Evolutionary conservation across 1,139 yeast genomes (phyloP).

Genomic region (Blastobotrys ciferrii): DNA sequence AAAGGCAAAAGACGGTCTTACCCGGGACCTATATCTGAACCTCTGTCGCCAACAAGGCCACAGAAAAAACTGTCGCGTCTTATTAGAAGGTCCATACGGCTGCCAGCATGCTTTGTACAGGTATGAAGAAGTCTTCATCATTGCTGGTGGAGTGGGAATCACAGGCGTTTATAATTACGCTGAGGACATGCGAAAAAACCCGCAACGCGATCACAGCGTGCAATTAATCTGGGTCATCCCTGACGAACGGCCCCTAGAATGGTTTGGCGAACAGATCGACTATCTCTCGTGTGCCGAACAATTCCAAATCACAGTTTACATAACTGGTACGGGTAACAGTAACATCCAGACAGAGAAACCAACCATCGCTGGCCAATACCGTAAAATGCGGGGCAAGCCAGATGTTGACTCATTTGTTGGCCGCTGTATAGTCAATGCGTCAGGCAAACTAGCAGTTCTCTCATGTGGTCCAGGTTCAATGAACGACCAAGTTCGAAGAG

Average conservation of each 20-base stretch:
- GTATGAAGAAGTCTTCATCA: slow-evolving; percentile 49
- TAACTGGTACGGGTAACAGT: slow-evolving; percentile 15
- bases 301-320: slow-evolving; percentile 14
- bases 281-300: slow-evolving; percentile 11
- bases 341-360: neutral
- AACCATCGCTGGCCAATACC: neutral
- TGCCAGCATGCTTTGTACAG: slow-evolving; percentile 47
- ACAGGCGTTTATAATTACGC: slow-evolving; percentile 44
- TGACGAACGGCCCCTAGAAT: slow-evolving; percentile 16
- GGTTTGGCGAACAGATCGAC: slow-evolving; percentile 24
- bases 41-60: neutral
- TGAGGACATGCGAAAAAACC: slow-evolving; percentile 11
- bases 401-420: slow-evolving; percentile 1
- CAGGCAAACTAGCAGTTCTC: slow-evolving; percentile 19
- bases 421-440: neutral
- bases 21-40: slow-evolving; percentile 1
- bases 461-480: slow-evolving; percentile 27
- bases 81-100: slow-evolving; percentile 62
- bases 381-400: slow-evolving; percentile 11
- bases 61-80: slow-evolving; percentile 22
- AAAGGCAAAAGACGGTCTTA: slow-evolving; percentile 29
- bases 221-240: slow-evolving; percentile 24
- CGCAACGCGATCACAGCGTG: slow-evolving; percentile 9
- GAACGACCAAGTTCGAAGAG: slow-evolving; percentile 42
- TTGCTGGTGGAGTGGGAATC: slow-evolving; percentile 70